Conservation (phyloP, 805 yeast species). For the Schwanniomyces yamadae region DNA sequence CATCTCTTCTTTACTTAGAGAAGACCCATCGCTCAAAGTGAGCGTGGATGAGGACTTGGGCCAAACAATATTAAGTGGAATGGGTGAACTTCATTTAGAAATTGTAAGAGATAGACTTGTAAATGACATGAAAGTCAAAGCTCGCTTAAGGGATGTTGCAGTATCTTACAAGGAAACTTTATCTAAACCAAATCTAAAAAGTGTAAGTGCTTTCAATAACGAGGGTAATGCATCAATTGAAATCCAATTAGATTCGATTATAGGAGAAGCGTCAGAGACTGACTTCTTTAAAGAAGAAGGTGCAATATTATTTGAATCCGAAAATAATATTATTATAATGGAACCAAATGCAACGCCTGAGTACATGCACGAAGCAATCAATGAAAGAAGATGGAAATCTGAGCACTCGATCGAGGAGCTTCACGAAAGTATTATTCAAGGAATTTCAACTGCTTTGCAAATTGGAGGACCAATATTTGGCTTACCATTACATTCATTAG, state of each 20-base stretch:
- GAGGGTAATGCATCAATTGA: constrained; percentile 22
- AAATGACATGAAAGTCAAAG: constrained; percentile 79
- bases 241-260: constrained; percentile 34
- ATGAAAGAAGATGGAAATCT: constrained; percentile 50
- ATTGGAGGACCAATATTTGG: constrained; percentile 64
- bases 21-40: constrained; percentile 85
- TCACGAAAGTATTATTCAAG: constrained; percentile 55
- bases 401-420: constrained; percentile 47
- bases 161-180: constrained; percentile 85
- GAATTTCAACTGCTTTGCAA: constrained; percentile 60
- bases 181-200: constrained; percentile 17
- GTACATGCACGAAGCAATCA: constrained; percentile 20
- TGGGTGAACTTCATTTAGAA: constrained; percentile 96
- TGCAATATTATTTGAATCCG: constrained; percentile 38
- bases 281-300: constrained; percentile 39
- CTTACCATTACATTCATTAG: constrained; percentile 58
- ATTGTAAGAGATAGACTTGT: constrained; percentile 77
- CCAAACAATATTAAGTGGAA: constrained; percentile 86
- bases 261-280: constrained; percentile 33
- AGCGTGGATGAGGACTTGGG: constrained; percentile 80
- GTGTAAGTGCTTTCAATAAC: constrained; percentile 17
- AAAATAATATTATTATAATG: constrained; percentile 48
- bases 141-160: constrained; percentile 76
- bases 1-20: constrained; percentile 63
- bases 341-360: constrained; percentile 28